Conservation (phyloP, 2,329 filamentous ascomycete genomes). For the Epichloe bromicola region DNA sequence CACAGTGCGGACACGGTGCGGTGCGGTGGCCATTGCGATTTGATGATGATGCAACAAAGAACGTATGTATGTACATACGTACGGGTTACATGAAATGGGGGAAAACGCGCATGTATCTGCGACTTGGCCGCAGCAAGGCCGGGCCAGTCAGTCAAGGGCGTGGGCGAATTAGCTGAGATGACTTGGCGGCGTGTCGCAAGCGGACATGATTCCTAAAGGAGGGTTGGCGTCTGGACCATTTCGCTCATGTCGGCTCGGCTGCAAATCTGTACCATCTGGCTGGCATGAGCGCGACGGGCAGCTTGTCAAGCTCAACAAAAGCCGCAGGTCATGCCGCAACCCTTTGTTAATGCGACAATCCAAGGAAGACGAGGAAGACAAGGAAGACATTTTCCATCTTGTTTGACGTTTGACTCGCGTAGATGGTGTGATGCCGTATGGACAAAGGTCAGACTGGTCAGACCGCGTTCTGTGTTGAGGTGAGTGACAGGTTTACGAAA, state of each 20-base stretch:
- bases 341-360: not conserved
- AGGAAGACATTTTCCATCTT: conserved; percentile 1
- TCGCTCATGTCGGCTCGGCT: not conserved
- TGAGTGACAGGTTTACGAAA: not conserved
- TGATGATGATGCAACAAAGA: conserved; percentile 1
- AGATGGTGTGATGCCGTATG: not conserved
- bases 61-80: not conserved
- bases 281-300: not conserved
- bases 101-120: not conserved
- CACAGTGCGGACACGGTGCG: not conserved
- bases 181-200: conserved; percentile 4
- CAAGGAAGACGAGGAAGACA: not conserved
- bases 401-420: conserved; percentile 1
- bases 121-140: not conserved
- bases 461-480: not conserved
- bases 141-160: not conserved
- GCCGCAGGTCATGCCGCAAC: not conserved
- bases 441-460: not conserved
- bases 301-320: not conserved
- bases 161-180: not conserved
- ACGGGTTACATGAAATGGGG: not conserved
- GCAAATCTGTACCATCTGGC: not conserved
- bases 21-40: not conserved
- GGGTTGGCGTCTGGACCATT: conserved; percentile 3
- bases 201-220: conserved; percentile 12